Percentiles rank a stretch among this genome's conserved stretches.
These are phyloP conservation scores for Candida ortonii DNA, from an alignment of 805 yeast genomes.

Conservation along the genomic window DNA sequence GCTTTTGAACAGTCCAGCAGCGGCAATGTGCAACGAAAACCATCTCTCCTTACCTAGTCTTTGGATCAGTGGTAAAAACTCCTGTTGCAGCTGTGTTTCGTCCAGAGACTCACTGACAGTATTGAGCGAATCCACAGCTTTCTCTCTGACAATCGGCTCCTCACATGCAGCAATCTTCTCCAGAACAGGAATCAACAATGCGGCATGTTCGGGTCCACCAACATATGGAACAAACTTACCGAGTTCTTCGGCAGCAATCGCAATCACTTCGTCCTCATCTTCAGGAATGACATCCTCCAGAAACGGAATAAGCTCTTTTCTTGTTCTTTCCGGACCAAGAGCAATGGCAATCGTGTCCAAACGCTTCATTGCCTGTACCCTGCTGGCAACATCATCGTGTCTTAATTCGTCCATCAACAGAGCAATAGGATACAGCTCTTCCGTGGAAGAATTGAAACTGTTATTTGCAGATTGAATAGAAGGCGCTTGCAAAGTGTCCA, in stretches of 20 bases:
- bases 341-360: conserved; percentile 94
- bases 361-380: conserved; percentile 93
- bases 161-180: conserved; percentile 87
- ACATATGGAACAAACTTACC: conserved; percentile 84
- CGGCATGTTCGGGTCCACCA: conserved; percentile 74
- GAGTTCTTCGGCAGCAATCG: conserved; percentile 86
- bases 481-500: too few species aligned
- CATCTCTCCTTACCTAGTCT: conserved; percentile 84
- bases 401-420: conserved; percentile 90
- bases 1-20: conserved; percentile 81
- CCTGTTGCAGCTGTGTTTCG: conserved; percentile 58
- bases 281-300: conserved; percentile 87
- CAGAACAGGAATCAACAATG: conserved; percentile 61
- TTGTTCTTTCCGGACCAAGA: conserved; percentile 88
- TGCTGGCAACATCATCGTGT: conserved; percentile 91
- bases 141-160: conserved; percentile 94
- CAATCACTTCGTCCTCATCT: conserved; percentile 97
- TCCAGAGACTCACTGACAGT: conserved; percentile 62
- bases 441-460: conserved; percentile 23
- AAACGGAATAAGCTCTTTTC: conserved; percentile 86
- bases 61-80: conserved; percentile 73
- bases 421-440: conserved; percentile 89
- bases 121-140: conserved; percentile 85
- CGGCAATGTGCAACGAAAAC: conserved; percentile 90
- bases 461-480: too few species aligned